Evolutionary conservation across 306 rosid genomes (phyloP), one percentile per base, ranked within the genome.

Genomic region (Malus orientalis): DNA sequence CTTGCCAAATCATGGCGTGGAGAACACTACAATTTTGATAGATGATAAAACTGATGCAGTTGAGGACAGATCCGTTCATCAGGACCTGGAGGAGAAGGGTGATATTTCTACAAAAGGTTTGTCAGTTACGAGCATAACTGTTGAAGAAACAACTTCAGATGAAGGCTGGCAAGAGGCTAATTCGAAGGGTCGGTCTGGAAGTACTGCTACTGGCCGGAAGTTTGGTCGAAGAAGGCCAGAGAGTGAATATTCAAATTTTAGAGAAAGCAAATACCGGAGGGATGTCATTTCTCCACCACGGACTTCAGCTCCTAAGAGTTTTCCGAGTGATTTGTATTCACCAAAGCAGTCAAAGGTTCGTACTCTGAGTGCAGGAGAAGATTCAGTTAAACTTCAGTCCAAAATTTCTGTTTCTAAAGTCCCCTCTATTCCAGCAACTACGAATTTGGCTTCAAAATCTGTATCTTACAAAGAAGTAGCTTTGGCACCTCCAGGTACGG

Each of bases 81-180:
- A 81, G 78, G 89, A 84, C 74, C 69, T 25, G 18, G 86, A 84
- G 86, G 86, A 88, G 77, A 83, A 74, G 64, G 80, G 75, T 53
- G 85, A 72, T 58, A 70, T 75, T 44, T 73, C 79, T 33, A 67
- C 78, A 38, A 36, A 76, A 71, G 75, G 72, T 77, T 77, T 66
- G 63, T 74, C 60, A 38, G 72, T 69, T 75, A 75, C 79, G 60
- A 83, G 75, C 69, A 89, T 83, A 80, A 79, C 62, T 45, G 85
- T 83, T 71, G 90, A 84, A 65, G 93, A 87, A 84, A 85, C 87
- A 33, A 82, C 84, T 65, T 89, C 92, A 13, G 96, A 92, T 81
- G 97, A 89, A 78, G 97, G 97, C 61, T 95, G 98, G 98, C 97
- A 95, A 87, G 98, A 95, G 86, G 97, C 98, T 76, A 82, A 54